Base-by-base conservation (phyloP, 2,329 filamentous ascomycete genomes). In the Xylariaceae sp. region DNA sequence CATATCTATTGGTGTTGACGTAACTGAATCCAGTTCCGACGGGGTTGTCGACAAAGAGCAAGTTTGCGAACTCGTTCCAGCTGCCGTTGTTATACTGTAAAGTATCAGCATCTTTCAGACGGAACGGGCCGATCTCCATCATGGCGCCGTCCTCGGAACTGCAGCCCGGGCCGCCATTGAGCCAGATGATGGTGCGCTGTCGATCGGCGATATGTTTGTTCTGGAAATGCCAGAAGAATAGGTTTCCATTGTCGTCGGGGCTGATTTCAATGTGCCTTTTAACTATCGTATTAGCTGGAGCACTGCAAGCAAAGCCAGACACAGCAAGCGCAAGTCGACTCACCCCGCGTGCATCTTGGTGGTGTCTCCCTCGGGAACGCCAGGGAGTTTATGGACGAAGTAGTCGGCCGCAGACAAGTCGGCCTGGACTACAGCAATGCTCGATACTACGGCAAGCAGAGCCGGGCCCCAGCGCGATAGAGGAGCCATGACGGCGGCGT, bases 271-370 rank as follows among this genome's bases (percentile, higher is more conserved):
- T 88, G 77, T 99, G 94, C 57, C 92, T 96, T 72, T 52, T 68
- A 34, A 58, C 59, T 15, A 41, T 15, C 23, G 23, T 15, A 56
- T 66, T 50, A 66, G 23, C 23, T 30, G 23, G 23, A 30, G 63
- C 53, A 62, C 54, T n/a, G n/a, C 35, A 18, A 47, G 23, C 15
- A 41, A 18, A 30, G 54, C 11, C 37, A 57, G 8, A 8, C 6
- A 35, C 41, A 18, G n/a, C 3, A 2, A n/a, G 13, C 15, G 15
- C 6, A 34, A 45, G n/a, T 50, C 23, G 58, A 76, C 88, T 79
- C 79, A 96, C 91, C 94, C 94, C 78, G 94, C 93, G 81, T 97
- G 94, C 93, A 97, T 97, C 80, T 96, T 97, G 71, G 96, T 77
- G 62, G 91, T 76, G 44, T 90, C 87, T 17, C 85, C 88, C 66